Conservation (phyloP, 169 alveolate genomes). For the Cryptosporidium muris region DNA sequence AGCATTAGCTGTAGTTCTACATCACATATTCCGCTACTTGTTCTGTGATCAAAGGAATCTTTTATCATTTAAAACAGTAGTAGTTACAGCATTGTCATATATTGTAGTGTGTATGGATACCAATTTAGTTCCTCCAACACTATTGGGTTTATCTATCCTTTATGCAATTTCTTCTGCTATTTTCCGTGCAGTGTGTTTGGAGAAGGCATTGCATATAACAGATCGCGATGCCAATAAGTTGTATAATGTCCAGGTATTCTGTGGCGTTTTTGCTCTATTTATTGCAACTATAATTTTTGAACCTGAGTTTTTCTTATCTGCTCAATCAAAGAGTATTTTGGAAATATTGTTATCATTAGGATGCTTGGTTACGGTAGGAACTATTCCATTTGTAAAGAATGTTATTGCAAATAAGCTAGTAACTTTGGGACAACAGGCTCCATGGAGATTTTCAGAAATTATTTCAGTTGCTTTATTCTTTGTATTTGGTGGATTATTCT, state of each 20-base stretch:
- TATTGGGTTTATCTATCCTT: slow-evolving; percentile 86
- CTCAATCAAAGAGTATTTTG: slow-evolving; percentile 40
- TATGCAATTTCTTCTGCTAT: slow-evolving; percentile 90
- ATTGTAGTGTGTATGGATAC: slow-evolving; percentile 89
- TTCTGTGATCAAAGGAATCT: slow-evolving; percentile 92
- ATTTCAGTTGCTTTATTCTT: slow-evolving; percentile 88
- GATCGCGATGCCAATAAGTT: slow-evolving; percentile 90
- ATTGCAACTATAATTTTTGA: slow-evolving; percentile 78
- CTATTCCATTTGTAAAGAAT: slow-evolving; percentile 90
- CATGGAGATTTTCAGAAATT: slow-evolving; percentile 91
- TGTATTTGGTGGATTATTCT: slow-evolving; percentile 85
- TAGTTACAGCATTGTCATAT: slow-evolving; percentile 84
- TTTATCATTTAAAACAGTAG: slow-evolving; percentile 89
- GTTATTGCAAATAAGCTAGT: slow-evolving; percentile 89
- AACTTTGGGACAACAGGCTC: slow-evolving; percentile 93
- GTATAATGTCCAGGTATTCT: slow-evolving; percentile 89
- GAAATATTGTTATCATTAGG: slow-evolving; percentile 79
- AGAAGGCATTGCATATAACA: slow-evolving; percentile 89
- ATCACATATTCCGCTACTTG: slow-evolving; percentile 90
- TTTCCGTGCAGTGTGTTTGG: slow-evolving; percentile 91
- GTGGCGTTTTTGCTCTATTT: slow-evolving; percentile 88
- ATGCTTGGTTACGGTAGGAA: slow-evolving; percentile 89
- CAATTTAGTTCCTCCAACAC: slow-evolving; percentile 87
- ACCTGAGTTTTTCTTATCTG: slow-evolving; percentile 63
- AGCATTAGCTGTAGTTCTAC: slow-evolving; percentile 91